Percentiles rank a stretch among this genome's conserved stretches.
These are phyloP conservation scores for Luvunga scandens DNA, from an alignment of 345 rosid genomes.

Conservation along the genomic window DNA sequence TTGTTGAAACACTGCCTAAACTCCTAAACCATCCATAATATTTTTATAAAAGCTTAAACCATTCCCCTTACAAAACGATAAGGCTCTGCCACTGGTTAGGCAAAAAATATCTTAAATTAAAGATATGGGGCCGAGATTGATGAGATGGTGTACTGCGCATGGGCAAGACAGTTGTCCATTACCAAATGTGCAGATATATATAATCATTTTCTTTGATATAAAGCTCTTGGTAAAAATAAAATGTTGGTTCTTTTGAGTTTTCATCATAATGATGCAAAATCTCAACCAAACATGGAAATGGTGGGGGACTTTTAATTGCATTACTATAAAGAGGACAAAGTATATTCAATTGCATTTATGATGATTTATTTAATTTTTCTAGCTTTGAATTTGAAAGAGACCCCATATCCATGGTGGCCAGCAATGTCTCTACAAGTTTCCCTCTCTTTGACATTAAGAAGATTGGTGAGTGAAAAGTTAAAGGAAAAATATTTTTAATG, in stretches of 20 bases:
- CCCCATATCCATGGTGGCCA: not conserved
- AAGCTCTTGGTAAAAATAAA: not conserved
- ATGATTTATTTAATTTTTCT: too few species aligned
- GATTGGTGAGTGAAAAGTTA: not conserved
- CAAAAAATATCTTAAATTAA: too few species aligned
- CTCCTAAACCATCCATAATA: too few species aligned
- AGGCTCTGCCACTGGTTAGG: too few species aligned
- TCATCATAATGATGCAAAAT: not conserved
- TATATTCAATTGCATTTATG: not conserved
- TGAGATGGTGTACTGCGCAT: not conserved
- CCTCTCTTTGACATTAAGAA: conserved; percentile 1
- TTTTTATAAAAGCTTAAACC: too few species aligned
- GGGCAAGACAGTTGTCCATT: not conserved
- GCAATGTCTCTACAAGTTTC: not conserved
- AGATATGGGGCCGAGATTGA: not conserved
- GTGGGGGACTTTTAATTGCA: not conserved
- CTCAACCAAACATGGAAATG: not conserved
- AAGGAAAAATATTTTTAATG: not conserved
- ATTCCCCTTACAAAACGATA: too few species aligned
- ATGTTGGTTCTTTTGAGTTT: not conserved
- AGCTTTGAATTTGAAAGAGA: not conserved
- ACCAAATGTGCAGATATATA: not conserved
- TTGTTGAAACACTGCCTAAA: too few species aligned
- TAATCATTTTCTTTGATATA: conserved; percentile 7
- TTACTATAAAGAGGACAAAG: not conserved